A percentile compares a stretch with the other conserved stretches of the same genome.
Evolutionary conservation across 2,329 filamentous ascomycete genomes (phyloP).

Genomic region (Metarhizium rileyi): DNA sequence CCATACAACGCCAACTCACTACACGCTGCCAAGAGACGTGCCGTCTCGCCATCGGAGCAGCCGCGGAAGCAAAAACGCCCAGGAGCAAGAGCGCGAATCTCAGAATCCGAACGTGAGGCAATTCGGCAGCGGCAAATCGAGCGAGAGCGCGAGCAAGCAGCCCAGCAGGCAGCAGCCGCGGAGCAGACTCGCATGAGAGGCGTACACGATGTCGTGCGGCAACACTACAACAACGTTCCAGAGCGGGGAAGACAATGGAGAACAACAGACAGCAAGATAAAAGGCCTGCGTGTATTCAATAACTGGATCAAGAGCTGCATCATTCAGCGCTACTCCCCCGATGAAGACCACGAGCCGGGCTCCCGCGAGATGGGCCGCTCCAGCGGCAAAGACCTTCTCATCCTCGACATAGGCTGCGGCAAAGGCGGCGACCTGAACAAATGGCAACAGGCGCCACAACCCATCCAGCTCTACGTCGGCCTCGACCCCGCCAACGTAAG

Average conservation of each 20-base stretch:
- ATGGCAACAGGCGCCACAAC: constrained; percentile 89
- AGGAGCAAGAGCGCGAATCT: constrained; percentile 56
- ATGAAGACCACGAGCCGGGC: constrained; percentile 59
- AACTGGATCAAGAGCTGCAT: constrained; percentile 98
- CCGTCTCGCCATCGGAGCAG: constrained; percentile 42
- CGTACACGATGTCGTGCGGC: constrained; percentile 74
- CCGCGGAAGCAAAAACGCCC: constrained; percentile 62
- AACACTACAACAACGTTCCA: constrained; percentile 94
- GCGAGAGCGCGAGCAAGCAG: constrained; percentile 35
- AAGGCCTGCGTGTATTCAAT: constrained; percentile 88
- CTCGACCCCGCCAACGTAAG: constrained; percentile 88
- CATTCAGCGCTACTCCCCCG: constrained; percentile 90
- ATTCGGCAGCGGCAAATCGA: constrained; percentile 55
- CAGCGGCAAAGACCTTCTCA: constrained; percentile 55
- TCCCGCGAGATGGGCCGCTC: constrained; percentile 43
- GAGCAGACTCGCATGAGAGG: constrained; percentile 35
- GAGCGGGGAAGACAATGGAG: constrained; percentile 92
- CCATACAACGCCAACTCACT: constrained; percentile 51
- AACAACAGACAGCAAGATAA: constrained; percentile 88
- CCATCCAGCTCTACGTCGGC: constrained; percentile 87
- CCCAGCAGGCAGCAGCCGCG: constrained; percentile 24
- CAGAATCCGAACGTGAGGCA: constrained; percentile 55
- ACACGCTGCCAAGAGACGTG: constrained; percentile 48
- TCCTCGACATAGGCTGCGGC: constrained; percentile 91
- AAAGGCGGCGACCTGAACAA: constrained; percentile 94